Conservation (phyloP, 2,329 filamentous ascomycete species). For the Verruconis gallopava region DNA sequence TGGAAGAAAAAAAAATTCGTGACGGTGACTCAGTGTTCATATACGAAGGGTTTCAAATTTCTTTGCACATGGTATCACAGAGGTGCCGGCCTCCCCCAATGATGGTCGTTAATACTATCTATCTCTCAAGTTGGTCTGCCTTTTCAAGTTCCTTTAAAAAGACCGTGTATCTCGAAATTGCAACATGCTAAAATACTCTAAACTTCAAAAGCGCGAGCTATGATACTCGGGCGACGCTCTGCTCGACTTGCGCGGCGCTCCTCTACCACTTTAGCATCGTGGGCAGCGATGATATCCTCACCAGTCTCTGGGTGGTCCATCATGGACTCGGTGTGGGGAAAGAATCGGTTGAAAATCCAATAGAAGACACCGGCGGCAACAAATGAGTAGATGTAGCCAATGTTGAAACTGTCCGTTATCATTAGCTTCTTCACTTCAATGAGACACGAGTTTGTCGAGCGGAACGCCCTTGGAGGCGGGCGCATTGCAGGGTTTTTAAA, state of each 20-base stretch:
- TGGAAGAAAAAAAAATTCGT: no score
- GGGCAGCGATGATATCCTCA: slow-evolving; percentile 38
- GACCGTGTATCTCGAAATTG: not conserved
- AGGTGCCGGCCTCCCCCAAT: no score
- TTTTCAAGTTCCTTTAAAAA: no score
- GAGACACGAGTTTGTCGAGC: slow-evolving; percentile 2
- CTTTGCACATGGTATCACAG: no score
- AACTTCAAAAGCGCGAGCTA: slow-evolving; percentile 15
- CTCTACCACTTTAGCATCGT: slow-evolving; percentile 20
- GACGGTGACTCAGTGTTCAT: no score
- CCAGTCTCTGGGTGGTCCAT: slow-evolving; percentile 35
- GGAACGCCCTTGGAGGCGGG: not conserved
- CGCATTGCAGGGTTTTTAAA: not conserved
- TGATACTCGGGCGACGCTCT: slow-evolving; percentile 14
- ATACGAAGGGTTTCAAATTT: no score
- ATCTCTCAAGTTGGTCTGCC: no score
- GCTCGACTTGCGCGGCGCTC: slow-evolving; percentile 14
- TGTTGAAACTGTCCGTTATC: slow-evolving; percentile 31
- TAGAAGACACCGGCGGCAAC: slow-evolving; percentile 23
- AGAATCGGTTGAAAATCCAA: slow-evolving; percentile 27
- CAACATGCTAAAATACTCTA: no score
- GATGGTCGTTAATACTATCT: no score
- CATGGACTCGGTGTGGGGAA: slow-evolving; percentile 21
- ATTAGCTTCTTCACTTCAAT: not conserved
- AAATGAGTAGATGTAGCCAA: slow-evolving; percentile 30